Evolutionary conservation across 768 basidiomycete genomes (phyloP).

Genomic region (Termitomyces sp.): DNA sequence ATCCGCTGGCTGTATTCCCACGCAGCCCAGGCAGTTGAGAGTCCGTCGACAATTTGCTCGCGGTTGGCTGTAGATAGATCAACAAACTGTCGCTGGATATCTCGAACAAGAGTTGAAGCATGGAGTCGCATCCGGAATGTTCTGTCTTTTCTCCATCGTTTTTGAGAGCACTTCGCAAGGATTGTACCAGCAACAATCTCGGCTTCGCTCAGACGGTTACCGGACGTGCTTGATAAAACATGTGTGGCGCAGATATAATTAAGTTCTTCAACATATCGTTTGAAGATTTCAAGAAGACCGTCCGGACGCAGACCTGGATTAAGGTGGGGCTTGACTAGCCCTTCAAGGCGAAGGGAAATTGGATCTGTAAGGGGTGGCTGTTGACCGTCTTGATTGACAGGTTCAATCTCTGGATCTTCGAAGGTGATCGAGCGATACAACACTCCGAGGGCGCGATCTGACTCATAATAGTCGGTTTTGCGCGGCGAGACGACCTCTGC

Average conservation of each 20-base stretch:
- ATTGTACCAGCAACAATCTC: slow-evolving; percentile 77
- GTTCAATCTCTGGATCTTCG: slow-evolving; percentile 27
- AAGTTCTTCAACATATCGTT: slow-evolving; percentile 58
- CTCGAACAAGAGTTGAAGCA: slow-evolving; percentile 42
- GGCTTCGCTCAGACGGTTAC: slow-evolving; percentile 57
- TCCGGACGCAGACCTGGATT: slow-evolving; percentile 18
- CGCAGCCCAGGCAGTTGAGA: slow-evolving; percentile 57
- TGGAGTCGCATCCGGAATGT: slow-evolving; percentile 62
- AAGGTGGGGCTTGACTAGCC: slow-evolving; percentile 25
- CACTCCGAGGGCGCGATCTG: slow-evolving; percentile 63
- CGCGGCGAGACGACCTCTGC: slow-evolving; percentile 51
- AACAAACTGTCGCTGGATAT: slow-evolving; percentile 38
- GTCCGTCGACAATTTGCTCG: slow-evolving; percentile 28
- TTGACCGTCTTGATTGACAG: slow-evolving; percentile 9
- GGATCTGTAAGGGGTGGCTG: slow-evolving; percentile 27
- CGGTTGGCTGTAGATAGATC: slow-evolving; percentile 21
- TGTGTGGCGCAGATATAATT: slow-evolving; percentile 67
- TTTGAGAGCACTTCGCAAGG: slow-evolving; percentile 61
- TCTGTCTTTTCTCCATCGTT: slow-evolving; percentile 53
- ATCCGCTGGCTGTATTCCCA: slow-evolving; percentile 53
- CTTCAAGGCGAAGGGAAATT: slow-evolving; percentile 29
- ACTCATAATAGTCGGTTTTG: slow-evolving; percentile 65
- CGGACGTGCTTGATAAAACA: slow-evolving; percentile 53
- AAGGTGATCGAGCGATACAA: slow-evolving; percentile 62
- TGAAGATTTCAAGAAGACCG: slow-evolving; percentile 37